Percentiles rank a stretch among this genome's conserved stretches.
Evolutionary conservation across 2,329 filamentous ascomycete species (phyloP).

Genomic region (Westerdykella ornata): DNA sequence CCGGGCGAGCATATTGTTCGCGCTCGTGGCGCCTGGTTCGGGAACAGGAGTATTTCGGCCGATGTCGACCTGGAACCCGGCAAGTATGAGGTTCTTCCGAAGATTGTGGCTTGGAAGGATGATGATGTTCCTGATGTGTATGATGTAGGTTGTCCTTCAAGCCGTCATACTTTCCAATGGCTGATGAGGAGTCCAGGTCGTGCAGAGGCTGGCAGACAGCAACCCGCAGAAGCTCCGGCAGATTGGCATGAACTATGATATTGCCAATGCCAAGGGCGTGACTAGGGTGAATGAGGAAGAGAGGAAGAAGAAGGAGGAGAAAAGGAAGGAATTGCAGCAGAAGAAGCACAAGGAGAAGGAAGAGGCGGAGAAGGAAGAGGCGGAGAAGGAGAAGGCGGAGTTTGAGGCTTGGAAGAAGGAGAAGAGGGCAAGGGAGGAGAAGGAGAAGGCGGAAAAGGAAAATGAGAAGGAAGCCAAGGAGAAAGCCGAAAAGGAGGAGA

Average conservation of each 20-base stretch:
- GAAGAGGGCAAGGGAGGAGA: constrained; percentile 16
- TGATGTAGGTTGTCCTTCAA: constrained; percentile 37
- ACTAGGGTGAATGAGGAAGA: constrained; percentile 45
- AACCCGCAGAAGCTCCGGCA: constrained; percentile 51
- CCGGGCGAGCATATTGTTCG: constrained; percentile 51
- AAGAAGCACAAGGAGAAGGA: constrained; percentile 24
- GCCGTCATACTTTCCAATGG: no score
- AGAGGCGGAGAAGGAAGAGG: constrained; percentile 27
- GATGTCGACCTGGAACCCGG: constrained; percentile 69
- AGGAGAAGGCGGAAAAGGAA: constrained; percentile 29
- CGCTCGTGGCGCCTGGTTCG: constrained; percentile 46
- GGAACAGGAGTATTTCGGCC: constrained; percentile 66
- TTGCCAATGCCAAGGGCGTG: constrained; percentile 60
- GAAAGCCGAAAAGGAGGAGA: constrained; percentile 11
- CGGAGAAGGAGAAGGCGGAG: constrained; percentile 22
- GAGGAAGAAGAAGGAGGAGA: constrained; percentile 36
- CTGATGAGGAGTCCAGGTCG: constrained; percentile 29
- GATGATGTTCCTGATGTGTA: constrained; percentile 50
- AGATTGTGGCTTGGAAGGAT: constrained; percentile 57
- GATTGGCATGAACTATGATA: constrained; percentile 62
- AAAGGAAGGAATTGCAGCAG: constrained; percentile 30
- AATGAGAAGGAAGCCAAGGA: constrained; percentile 15
- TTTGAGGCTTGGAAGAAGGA: constrained; percentile 30
- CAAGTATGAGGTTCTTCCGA: constrained; percentile 66
- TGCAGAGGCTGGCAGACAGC: constrained; percentile 37